Evolutionary conservation across 1,284 basidiomycete genomes (phyloP).

Genomic region (Tylopilus sp.): DNA sequence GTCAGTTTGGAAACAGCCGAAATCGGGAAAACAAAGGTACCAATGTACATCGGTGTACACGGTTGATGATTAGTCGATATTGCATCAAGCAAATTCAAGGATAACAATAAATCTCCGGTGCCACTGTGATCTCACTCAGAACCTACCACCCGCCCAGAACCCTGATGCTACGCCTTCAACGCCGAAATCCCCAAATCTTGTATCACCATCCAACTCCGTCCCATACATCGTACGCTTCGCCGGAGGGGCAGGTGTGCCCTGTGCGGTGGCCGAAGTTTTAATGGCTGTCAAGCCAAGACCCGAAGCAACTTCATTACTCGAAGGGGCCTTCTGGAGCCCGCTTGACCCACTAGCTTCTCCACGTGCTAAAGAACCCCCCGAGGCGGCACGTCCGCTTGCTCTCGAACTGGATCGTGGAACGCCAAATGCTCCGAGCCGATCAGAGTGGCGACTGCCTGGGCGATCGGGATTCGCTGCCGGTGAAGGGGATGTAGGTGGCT

Average conservation of each 20-base stretch:
- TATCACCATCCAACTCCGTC: slow-evolving; percentile 70
- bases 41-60: slow-evolving; percentile 2
- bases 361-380: slow-evolving; percentile 29
- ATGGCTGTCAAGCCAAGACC: slow-evolving; percentile 38
- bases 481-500: slow-evolving; percentile 67
- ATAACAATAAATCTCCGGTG: slow-evolving; percentile 7
- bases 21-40: slow-evolving; percentile 1
- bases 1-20: not conserved
- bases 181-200: slow-evolving; percentile 77
- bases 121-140: slow-evolving; percentile 29
- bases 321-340: slow-evolving; percentile 29
- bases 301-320: slow-evolving; percentile 38
- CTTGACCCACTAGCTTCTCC: slow-evolving; percentile 29
- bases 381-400: slow-evolving; percentile 30
- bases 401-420: slow-evolving; percentile 33
- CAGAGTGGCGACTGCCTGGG: slow-evolving; percentile 35
- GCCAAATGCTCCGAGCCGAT: slow-evolving; percentile 31
- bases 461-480: slow-evolving; percentile 44
- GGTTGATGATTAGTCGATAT: slow-evolving; percentile 15
- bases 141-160: slow-evolving; percentile 55
- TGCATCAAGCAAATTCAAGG: slow-evolving; percentile 7
- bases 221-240: slow-evolving; percentile 73
- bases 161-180: slow-evolving; percentile 66
- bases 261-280: slow-evolving; percentile 30
- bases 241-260: slow-evolving; percentile 33